Evolutionary conservation across 176 grass and related monocot genomes (phyloP), one percentile per base, ranked within the genome.

Genomic region (Triticum monococcum): DNA sequence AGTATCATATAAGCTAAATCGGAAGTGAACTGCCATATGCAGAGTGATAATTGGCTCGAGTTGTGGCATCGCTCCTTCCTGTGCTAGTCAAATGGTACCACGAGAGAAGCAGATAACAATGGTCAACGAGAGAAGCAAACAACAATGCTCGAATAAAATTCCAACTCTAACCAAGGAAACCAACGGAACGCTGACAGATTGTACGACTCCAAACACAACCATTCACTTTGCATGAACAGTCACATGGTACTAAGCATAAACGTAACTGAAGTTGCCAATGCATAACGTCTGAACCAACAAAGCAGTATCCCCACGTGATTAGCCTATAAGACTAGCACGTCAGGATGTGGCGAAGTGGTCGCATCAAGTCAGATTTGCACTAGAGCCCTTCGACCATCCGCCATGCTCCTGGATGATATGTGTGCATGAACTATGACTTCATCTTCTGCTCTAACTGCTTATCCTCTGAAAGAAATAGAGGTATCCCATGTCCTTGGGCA

Each of bases 401-500:
- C 33, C 33, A 25, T 61, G 77, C 84, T 87, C 73, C 62, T 24
- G 16, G 22, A 87, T 67, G 62, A 71, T 31, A 8, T 31, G 74
- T 75, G 68, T 38, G 77, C 22, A 18, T 52, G 50, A 75, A 61
- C 66, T 59, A 67, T 59, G 62, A 48, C 73, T 81, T 68, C 36
- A 67, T 18, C 72, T 23, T 86, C n/a, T 54, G 25, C 46, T 57
- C 40, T 66, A 87, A 76, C n/a, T 48, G 60, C 38, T 85, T 41
- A 92, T 91, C 80, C 94, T 92, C 83, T 99, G 91, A 67, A 92
- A 99, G 85, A 99, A 96, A 79, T 99, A 99, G 30, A 99, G 88
- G 84, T 99, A 99, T 17, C 92, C 97, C 94, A 99, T 96, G 75
- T 99, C 97, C 90, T 99, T 99, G 18, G 97, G 97, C 70, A 95